These are phyloP conservation scores for Globisporangium viniferum DNA, from an alignment of 352 stramenopile genomes.

Conservation along the genomic window DNA sequence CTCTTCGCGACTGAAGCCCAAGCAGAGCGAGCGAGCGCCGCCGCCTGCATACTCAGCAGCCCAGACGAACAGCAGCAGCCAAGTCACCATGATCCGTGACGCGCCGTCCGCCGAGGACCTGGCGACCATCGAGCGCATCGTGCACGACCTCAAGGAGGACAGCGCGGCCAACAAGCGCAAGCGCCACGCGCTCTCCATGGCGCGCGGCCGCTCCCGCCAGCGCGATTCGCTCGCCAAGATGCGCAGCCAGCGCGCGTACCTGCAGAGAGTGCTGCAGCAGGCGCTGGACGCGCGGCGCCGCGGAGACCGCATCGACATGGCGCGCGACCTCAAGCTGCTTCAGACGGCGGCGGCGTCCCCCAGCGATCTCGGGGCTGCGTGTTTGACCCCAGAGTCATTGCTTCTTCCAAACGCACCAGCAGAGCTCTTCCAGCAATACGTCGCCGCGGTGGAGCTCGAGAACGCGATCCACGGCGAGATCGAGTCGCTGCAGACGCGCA, in stretches of 20 bases:
- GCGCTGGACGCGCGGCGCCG: constrained; percentile 16
- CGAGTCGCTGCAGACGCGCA: constrained; percentile 20
- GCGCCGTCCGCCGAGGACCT: background rate
- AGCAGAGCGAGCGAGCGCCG: too few relatives aligned
- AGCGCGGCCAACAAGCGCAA: constrained; percentile 7
- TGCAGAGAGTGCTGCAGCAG: constrained; percentile 22
- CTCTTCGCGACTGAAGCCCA: too few relatives aligned
- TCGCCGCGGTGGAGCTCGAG: constrained; percentile 24
- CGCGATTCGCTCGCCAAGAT: constrained; percentile 24
- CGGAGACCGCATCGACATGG: constrained; percentile 5
- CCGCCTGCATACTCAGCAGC: too few relatives aligned
- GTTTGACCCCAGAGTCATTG: too few relatives aligned
- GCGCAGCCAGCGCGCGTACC: constrained; percentile 23
- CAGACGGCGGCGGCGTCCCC: too few relatives aligned
- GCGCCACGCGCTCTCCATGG: constrained; percentile 20
- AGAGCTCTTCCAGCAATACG: constrained; percentile 20
- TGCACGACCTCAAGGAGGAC: constrained; percentile 9
- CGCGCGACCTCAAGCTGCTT: background rate
- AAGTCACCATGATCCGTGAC: background rate
- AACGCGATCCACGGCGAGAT: constrained; percentile 31
- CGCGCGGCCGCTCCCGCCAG: constrained; percentile 25
- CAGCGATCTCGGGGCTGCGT: too few relatives aligned
- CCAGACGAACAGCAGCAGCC: background rate
- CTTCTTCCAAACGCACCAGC: background rate
- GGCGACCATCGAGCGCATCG: constrained; percentile 2